Evolutionary conservation across 345 rosid genomes (phyloP).

Genomic region (Lenwebbia sp.): DNA sequence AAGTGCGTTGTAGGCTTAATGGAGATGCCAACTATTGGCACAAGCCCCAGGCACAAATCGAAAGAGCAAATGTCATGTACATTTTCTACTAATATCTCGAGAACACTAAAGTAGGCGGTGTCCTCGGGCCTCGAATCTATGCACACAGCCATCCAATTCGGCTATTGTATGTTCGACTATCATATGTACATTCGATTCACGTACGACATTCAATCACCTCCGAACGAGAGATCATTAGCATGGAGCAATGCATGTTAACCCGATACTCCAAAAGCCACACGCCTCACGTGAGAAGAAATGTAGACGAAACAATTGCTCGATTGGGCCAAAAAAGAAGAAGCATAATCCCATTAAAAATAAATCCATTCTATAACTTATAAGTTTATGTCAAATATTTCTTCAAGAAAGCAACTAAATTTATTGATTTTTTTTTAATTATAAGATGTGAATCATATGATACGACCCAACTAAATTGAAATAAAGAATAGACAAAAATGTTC

Average conservation of each 20-base stretch:
- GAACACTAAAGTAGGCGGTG: not conserved
- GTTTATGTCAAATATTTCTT: not conserved
- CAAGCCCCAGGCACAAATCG: too few relatives aligned
- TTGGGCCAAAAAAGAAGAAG: not conserved
- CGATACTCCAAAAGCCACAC: not conserved
- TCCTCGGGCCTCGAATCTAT: not conserved
- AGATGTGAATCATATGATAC: not conserved
- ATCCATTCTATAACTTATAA: not conserved
- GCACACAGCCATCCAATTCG: not conserved
- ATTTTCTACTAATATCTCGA: not conserved
- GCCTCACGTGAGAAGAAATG: accelerated
- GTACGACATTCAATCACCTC: not conserved
- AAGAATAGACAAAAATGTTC: not conserved
- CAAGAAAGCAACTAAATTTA: not conserved
- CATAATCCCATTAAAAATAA: not conserved
- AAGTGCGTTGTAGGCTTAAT: too few relatives aligned
- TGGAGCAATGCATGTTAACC: not conserved
- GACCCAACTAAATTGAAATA: not conserved
- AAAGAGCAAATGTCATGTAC: too few relatives aligned
- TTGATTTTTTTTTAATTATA: not conserved
- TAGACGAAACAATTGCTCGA: not conserved
- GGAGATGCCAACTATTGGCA: too few relatives aligned
- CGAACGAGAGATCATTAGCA: not conserved
- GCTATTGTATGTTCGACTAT: not conserved
- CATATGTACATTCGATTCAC: not conserved